Percentiles rank a stretch among this genome's conserved stretches.
Evolutionary conservation across 768 basidiomycete genomes (phyloP).

Genomic region (Amanita exitialis): DNA sequence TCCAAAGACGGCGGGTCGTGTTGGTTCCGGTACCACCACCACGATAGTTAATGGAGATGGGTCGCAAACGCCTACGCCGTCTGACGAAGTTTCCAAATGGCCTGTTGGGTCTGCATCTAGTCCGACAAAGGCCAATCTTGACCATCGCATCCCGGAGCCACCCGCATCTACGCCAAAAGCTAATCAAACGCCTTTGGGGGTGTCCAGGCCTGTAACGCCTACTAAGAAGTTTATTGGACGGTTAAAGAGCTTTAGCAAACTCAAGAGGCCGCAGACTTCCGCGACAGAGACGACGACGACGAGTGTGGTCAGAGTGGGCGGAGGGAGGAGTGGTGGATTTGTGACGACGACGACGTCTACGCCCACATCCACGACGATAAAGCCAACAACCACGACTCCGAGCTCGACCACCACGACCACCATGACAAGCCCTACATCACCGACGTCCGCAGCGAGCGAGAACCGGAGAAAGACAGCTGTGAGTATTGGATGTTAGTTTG

Average conservation of each 20-base stretch:
- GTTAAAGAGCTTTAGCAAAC: constrained; percentile 62
- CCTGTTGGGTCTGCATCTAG: neutral
- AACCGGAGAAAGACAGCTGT: constrained; percentile 16
- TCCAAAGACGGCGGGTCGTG: constrained; percentile 13
- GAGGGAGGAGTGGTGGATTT: constrained; percentile 15
- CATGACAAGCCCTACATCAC: neutral
- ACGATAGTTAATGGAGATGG: constrained; percentile 8
- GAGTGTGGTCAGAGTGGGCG: constrained; percentile 13
- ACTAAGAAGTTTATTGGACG: constrained; percentile 69
- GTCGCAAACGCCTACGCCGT: neutral
- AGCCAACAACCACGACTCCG: neutral
- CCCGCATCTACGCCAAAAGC: neutral
- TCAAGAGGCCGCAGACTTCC: constrained; percentile 27
- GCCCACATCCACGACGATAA: neutral
- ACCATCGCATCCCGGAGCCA: neutral
- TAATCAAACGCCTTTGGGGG: constrained; percentile 1
- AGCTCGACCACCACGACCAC: neutral
- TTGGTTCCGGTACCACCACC: neutral
- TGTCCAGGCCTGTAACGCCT: constrained; percentile 15
- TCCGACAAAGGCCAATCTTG: neutral
- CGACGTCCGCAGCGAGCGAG: neutral
- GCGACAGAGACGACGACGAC: constrained; percentile 21
- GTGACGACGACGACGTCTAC: constrained; percentile 11
- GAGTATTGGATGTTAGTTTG: constrained; percentile 1
- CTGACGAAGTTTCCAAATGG: neutral